Evolutionary conservation across 305 asterid genomes (phyloP).

Genomic region (Salvia sclarea): DNA sequence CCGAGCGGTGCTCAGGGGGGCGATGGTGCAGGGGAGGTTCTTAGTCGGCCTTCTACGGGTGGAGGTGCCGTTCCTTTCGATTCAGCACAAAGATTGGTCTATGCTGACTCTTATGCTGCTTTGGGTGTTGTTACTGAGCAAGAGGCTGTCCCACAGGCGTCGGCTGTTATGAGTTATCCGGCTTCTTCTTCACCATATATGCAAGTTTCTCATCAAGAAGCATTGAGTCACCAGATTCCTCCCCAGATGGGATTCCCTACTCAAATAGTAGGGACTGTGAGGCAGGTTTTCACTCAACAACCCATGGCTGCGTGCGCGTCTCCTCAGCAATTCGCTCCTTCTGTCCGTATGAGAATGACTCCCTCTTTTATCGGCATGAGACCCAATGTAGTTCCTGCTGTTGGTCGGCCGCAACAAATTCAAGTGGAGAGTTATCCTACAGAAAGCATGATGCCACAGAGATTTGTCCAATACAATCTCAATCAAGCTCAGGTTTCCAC

Average conservation of each 20-base stretch:
- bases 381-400: constrained; percentile 46
- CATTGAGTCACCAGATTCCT: constrained; percentile 47
- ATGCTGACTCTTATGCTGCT: constrained; percentile 39
- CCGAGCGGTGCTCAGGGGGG: constrained; percentile 48
- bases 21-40: constrained; percentile 15
- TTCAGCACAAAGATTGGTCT: constrained; percentile 36
- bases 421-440: constrained; percentile 52
- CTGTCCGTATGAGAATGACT: constrained; percentile 54
- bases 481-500: constrained; percentile 53
- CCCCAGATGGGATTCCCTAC: constrained; percentile 67
- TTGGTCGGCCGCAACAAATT: constrained; percentile 57
- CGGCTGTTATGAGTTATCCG: constrained; percentile 47
- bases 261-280: constrained; percentile 51
- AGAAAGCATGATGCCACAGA: constrained; percentile 51
- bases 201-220: constrained; percentile 60
- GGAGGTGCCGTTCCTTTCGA: constrained; percentile 36
- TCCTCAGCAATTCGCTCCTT: constrained; percentile 61
- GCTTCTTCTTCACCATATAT: constrained; percentile 51
- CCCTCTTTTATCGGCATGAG: constrained; percentile 60
- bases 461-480: constrained; percentile 59
- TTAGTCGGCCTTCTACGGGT: not conserved
- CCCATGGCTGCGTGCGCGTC: constrained; percentile 50
- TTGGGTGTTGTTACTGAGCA: constrained; percentile 46
- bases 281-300: constrained; percentile 53
- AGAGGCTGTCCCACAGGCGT: constrained; percentile 44